Evolutionary conservation across 352 stramenopile species (phyloP).

Genomic region (Globisporangium carolinianum): DNA sequence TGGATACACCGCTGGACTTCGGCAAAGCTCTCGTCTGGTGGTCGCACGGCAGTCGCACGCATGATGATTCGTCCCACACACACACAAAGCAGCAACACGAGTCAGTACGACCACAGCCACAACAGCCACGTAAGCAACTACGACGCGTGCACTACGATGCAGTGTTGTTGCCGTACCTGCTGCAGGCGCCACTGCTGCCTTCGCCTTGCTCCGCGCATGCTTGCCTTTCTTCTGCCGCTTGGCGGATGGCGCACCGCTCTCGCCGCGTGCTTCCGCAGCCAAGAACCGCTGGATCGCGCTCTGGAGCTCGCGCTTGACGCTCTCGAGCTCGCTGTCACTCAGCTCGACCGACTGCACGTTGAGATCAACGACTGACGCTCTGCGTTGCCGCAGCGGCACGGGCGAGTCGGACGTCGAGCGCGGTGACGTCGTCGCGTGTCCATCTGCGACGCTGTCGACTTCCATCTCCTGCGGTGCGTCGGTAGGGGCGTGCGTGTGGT

Average conservation of each 20-base stretch:
- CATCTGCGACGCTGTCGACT: neutral
- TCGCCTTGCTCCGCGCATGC: conserved; percentile 20
- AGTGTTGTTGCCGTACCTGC: conserved; percentile 2
- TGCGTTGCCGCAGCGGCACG: neutral
- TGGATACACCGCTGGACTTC: conserved; percentile 34
- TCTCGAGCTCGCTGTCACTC: conserved; percentile 28
- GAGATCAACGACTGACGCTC: conserved; percentile 13
- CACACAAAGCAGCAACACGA: neutral
- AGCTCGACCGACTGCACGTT: conserved; percentile 23
- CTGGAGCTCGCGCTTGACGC: conserved; percentile 38
- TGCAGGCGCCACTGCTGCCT: neutral
- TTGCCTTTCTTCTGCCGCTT: conserved; percentile 73
- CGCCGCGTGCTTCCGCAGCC: conserved; percentile 15
- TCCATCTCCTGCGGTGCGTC: conserved; percentile 1
- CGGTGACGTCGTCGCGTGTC: neutral
- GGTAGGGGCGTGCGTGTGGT: neutral
- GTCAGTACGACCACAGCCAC: too few species aligned
- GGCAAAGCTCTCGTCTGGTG: conserved; percentile 17
- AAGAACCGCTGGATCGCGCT: conserved; percentile 26
- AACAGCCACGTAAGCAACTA: too few species aligned
- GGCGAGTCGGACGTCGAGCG: conserved; percentile 18
- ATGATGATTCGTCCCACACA: neutral
- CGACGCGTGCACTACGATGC: too few species aligned
- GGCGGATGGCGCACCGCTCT: conserved; percentile 17
- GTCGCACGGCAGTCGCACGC: too few species aligned